Base-by-base conservation (phyloP, 176 grass and related monocot genomes). In the Alloteropsis semialata region DNA sequence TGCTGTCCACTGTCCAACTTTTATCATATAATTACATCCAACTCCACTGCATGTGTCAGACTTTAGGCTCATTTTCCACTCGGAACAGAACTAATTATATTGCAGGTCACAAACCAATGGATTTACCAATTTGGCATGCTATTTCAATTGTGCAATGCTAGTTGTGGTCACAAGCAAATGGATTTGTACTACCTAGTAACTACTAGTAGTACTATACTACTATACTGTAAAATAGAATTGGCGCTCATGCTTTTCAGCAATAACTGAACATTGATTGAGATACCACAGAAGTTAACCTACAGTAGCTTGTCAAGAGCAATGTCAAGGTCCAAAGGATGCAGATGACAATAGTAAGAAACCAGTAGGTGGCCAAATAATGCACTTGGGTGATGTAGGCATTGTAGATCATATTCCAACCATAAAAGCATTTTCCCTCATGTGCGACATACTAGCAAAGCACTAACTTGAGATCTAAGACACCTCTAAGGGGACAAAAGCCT, bases 401-500 rank as follows among this genome's bases (percentile, higher is more conserved):
- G 44, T 64, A 75, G 42, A 63, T 51, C 21, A 22, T 30, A 29
- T 53, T 19, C 10, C 36, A 63, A 72, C 37, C 30, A n/a, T 12
- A 33, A 12, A 64, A 1, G 61, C 22, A 4, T 37, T 74, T 49
- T 19, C 21, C 4, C 54, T 72, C 34, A 72, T 14, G 55, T 50
- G 29, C 13, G 10, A 63, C 56, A 69, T 50, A 73, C 41, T 49
- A 82, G 58, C 48, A 62, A 15, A 41, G 16, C 45, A 21, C 27
- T 53, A 62, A 73, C 74, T 73, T 64, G 21, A 29, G 62, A 61
- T 72, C 76, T 39, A 80, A 86, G 76, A 79, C 41, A 59, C 21
- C 41, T 19, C 42, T 16, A 5, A 45, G 53, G 65, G 43, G 34
- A 39, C 27, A 64, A 2, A 19, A 73, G 53, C 55, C 44, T 15